These are phyloP conservation scores for Fusarium scirpi DNA, from an alignment of 2,329 filamentous ascomycete species.

Conservation along the genomic window DNA sequence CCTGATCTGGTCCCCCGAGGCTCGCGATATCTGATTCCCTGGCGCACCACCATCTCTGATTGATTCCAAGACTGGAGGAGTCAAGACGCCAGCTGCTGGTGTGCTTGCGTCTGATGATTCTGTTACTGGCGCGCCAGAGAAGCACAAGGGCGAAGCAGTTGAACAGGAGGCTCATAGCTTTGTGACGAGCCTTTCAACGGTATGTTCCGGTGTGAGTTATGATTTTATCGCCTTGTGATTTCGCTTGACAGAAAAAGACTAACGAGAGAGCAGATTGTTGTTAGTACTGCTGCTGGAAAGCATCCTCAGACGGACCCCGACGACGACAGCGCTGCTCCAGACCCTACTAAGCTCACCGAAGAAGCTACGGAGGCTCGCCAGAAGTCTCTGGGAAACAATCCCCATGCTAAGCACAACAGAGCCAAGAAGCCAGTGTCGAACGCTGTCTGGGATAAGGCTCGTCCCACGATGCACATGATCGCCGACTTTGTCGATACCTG, in stretches of 20 bases:
- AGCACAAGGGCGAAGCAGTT: conserved; percentile 84
- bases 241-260: neutral
- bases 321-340: conserved; percentile 67
- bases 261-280: conserved; percentile 64
- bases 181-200: conserved; percentile 72
- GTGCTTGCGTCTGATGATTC: conserved; percentile 81
- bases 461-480: conserved; percentile 74
- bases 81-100: conserved; percentile 82
- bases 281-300: conserved; percentile 82
- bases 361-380: conserved; percentile 57
- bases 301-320: conserved; percentile 74
- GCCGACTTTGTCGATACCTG: conserved; percentile 63
- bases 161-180: conserved; percentile 87
- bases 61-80: conserved; percentile 74
- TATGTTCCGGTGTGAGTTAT: conserved; percentile 51
- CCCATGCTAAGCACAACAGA: conserved; percentile 68
- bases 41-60: conserved; percentile 82
- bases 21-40: conserved; percentile 76
- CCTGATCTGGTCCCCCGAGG: conserved; percentile 73
- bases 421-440: conserved; percentile 82
- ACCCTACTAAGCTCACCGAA: conserved; percentile 54
- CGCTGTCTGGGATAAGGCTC: conserved; percentile 81
- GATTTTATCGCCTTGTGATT: neutral
- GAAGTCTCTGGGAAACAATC: conserved; percentile 60
- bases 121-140: conserved; percentile 84